phyloP scores from a whole-genome alignment of 495 filamentous ascomycete genomes.

The Neurospora cerealis region DNA sequence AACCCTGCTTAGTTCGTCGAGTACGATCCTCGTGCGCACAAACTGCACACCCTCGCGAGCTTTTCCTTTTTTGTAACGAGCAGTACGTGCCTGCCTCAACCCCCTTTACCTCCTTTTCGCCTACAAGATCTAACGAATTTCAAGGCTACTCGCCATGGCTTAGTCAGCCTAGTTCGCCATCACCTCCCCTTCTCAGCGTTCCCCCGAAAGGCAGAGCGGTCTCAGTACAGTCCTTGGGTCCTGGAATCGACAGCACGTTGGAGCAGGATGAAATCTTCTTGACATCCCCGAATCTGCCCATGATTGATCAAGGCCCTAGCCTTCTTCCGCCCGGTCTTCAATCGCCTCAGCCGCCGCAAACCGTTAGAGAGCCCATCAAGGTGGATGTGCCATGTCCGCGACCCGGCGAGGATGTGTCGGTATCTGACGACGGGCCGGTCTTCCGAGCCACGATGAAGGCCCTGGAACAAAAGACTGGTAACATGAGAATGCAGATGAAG shows the following conservation, averaged over 20 bases:
- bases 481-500: conserved; percentile 87
- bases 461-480: conserved; percentile 93
- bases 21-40: conserved; percentile 88
- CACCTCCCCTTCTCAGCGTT: conserved; percentile 58
- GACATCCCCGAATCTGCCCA: conserved; percentile 47
- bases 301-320: conserved; percentile 30
- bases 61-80: conserved; percentile 95
- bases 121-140: background rate
- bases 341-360: conserved; percentile 27
- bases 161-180: conserved; percentile 44
- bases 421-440: conserved; percentile 84
- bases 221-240: conserved; percentile 72
- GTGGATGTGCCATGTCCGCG: conserved; percentile 81
- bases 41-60: conserved; percentile 73
- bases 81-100: conserved; percentile 23
- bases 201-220: conserved; percentile 71
- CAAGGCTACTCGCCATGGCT: conserved; percentile 25
- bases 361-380: conserved; percentile 50
- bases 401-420: conserved; percentile 78
- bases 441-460: conserved; percentile 97
- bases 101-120: background rate
- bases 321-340: conserved; percentile 29
- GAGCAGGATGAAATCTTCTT: conserved; percentile 50
- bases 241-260: conserved; percentile 53
- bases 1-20: conserved; percentile 61